Base-by-base conservation (phyloP, 2,329 filamentous ascomycete species). In the Xylaria sp. region DNA sequence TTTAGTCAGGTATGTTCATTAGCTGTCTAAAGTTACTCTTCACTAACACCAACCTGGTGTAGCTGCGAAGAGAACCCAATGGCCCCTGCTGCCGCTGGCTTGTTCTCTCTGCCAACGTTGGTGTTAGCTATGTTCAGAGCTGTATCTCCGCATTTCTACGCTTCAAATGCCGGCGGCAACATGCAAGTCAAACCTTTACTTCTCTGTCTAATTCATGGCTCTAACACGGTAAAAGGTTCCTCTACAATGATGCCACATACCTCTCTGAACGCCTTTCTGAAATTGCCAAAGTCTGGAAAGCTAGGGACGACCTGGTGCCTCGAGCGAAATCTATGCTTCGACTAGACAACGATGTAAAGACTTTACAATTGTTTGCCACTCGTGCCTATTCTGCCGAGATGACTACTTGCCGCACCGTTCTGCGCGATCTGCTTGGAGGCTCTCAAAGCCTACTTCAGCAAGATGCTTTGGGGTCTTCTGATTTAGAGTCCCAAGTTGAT, bases 101-200 rank as follows among this genome's bases (percentile, higher is more conserved):
- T 96, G 0, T 94, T 94, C 75, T 86, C 86, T 44, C 81, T 96
- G 3, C 92, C 93, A 1, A 91, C 90, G 0, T 86, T 94, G 20
- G 86, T 90, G 1, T 82, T 96, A 52, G 92, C 92, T n/a, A 88
- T 94, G 81, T 96, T 94, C 79, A 86, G 93, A 59, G 92, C 92
- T 3, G 89, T 94, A 1, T 91, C 92, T 5, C 89, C 91, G 0
- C 88, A 91, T 66, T 92, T 92, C 75, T 96, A 96, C 77, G 84
- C 88, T 0, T 83, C 88, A 15, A 84, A 89, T 48, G 81, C 82
- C 15, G 87, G 86, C 28, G 89, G 90, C 28, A 91, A 88, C 73
- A 91, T 92, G 89, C 90, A 80, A 77, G 87, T 75, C 9, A 23
- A 12, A 7, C 37, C 5, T 50, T 15, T 15, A 20, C 70, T 20